A percentile compares a stretch with the other conserved stretches of the same genome.
phyloP scores from a whole-genome alignment of 805 yeast genomes.

The Lachancea mirantina region DNA sequence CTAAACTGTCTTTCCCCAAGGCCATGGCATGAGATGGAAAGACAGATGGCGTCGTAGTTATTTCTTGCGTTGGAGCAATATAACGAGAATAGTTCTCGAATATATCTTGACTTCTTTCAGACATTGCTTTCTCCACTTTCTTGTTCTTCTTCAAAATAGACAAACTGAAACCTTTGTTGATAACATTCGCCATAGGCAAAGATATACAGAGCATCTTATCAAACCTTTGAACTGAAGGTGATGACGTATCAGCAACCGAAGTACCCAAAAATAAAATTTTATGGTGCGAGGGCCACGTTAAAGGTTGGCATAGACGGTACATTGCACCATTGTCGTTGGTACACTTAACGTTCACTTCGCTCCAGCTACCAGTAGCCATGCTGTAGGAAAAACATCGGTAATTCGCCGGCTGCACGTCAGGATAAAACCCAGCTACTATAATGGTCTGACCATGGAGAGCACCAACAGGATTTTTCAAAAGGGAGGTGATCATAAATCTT shows the following conservation, averaged over 20 bases:
- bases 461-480: constrained; percentile 49
- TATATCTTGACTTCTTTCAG: constrained; percentile 12
- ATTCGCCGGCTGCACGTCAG: constrained; percentile 30
- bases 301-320: constrained; percentile 60
- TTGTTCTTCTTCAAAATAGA: constrained; percentile 1
- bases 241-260: constrained; percentile 17
- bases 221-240: constrained; percentile 37
- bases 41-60: constrained; percentile 59
- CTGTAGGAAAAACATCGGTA: constrained; percentile 29
- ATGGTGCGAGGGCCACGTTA: constrained; percentile 74
- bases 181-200: constrained; percentile 47
- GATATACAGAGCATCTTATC: constrained; percentile 43
- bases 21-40: constrained; percentile 76
- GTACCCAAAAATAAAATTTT: constrained; percentile 57
- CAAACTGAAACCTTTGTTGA: constrained; percentile 10
- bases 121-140: constrained; percentile 4
- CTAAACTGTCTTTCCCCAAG: constrained; percentile 66
- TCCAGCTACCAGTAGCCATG: constrained; percentile 44
- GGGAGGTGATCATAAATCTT: constrained; percentile 22
- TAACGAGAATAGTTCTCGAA: constrained; percentile 70
- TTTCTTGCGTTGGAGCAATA: constrained; percentile 62
- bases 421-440: constrained; percentile 53
- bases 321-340: constrained; percentile 46
- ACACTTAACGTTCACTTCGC: constrained; percentile 47
- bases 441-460: constrained; percentile 62